Conservation (phyloP, 2,329 filamentous ascomycete species). For the Botrytis galanthina region DNA sequence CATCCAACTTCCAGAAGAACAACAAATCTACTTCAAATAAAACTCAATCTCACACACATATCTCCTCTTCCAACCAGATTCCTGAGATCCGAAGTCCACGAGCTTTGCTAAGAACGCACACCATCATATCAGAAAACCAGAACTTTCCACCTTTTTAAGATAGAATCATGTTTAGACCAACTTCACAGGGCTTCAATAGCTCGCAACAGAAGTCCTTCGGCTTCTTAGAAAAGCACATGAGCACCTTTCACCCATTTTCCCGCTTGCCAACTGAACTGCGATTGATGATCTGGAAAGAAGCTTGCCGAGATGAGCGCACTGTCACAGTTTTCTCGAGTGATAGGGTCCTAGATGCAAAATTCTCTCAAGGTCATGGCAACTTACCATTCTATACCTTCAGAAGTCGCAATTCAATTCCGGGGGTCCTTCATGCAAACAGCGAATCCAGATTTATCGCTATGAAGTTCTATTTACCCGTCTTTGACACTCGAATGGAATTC, state of each 20-base stretch:
- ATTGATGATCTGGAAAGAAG: neutral
- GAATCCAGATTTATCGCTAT: neutral
- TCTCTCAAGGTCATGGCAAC: neutral
- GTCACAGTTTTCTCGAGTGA: neutral
- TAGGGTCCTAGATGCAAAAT: neutral
- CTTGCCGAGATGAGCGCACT: neutral
- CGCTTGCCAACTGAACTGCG: neutral
- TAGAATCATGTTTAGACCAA: neutral
- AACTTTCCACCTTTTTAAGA: neutral
- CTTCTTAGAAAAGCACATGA: neutral
- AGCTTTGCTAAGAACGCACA: neutral
- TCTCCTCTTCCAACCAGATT: neutral
- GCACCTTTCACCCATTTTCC: neutral
- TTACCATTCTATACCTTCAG: neutral
- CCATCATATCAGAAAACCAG: neutral
- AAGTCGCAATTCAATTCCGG: neutral
- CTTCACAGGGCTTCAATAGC: neutral
- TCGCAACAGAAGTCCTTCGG: neutral
- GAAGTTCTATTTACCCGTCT: neutral
- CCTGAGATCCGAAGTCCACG: neutral
- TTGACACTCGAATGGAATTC: neutral
- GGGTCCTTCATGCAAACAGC: neutral
- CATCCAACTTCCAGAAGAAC: neutral
- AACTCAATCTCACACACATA: neutral
- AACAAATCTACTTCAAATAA: neutral